Percentiles rank a stretch among this genome's conserved stretches.
phyloP scores from a whole-genome alignment of 2,329 filamentous ascomycete genomes.

The Trichocomaceae sp. region DNA sequence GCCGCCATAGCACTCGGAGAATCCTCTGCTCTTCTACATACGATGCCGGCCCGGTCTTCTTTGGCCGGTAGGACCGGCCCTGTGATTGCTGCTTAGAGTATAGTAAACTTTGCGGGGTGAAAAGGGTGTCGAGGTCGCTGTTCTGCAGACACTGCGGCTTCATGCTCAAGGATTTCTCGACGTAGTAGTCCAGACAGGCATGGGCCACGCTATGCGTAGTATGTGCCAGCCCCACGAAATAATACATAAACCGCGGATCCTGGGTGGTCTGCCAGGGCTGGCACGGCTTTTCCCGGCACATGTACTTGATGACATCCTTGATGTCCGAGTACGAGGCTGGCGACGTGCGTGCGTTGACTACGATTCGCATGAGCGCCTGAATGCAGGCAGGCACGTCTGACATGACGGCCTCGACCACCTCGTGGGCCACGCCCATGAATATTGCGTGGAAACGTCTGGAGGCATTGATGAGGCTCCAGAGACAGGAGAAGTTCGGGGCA shows the following conservation, averaged over 20 bases:
- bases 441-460: neutral
- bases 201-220: neutral
- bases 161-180: neutral
- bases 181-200: constrained; percentile 3
- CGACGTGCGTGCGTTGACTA: neutral
- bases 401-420: neutral
- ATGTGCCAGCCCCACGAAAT: neutral
- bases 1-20: neutral
- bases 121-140: neutral
- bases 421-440: neutral
- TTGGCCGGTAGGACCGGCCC: neutral
- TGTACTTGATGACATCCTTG: neutral
- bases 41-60: neutral
- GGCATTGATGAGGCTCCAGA: neutral
- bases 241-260: neutral
- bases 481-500: neutral
- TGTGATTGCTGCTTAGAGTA: neutral
- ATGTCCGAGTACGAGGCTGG: neutral
- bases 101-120: neutral
- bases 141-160: neutral
- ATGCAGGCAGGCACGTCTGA: neutral
- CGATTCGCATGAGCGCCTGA: neutral
- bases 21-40: neutral
- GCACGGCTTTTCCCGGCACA: neutral
- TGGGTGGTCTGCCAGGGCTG: neutral